Evolutionary conservation across 1,284 basidiomycete genomes (phyloP).

Genomic region (Sanguinoderma infundibulare): DNA sequence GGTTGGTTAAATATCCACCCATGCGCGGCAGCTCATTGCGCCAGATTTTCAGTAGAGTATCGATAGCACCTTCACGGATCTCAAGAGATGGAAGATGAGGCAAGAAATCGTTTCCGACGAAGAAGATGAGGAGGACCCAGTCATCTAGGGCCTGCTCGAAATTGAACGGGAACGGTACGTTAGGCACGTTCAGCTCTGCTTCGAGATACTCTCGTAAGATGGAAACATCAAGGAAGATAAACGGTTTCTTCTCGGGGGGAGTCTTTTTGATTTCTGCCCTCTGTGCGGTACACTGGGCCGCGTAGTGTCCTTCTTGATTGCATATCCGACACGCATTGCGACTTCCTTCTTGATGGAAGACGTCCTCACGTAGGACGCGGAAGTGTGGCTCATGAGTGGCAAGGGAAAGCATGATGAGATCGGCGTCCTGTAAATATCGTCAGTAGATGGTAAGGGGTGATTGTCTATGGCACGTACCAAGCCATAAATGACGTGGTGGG

Average conservation of each 20-base stretch:
- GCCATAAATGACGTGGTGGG: slow-evolving; percentile 96
- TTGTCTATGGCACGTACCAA: slow-evolving; percentile 56
- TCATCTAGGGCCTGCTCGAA: slow-evolving; percentile 98
- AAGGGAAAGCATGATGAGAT: slow-evolving; percentile 98
- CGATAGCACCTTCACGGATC: slow-evolving; percentile 99
- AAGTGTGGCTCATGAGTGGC: slow-evolving; percentile 99
- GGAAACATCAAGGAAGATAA: slow-evolving; percentile 98
- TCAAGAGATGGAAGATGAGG: slow-evolving; percentile 98
- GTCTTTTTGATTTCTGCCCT: slow-evolving; percentile 70
- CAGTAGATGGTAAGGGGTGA: neutral
- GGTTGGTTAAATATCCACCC: slow-evolving; percentile 96
- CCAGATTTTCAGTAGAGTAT: slow-evolving; percentile 96
- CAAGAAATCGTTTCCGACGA: slow-evolving; percentile 99
- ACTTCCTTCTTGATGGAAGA: slow-evolving; percentile 87
- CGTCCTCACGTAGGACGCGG: slow-evolving; percentile 96
- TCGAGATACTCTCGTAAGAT: slow-evolving; percentile 97
- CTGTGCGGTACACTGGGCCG: slow-evolving; percentile 87
- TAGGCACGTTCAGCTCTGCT: slow-evolving; percentile 88
- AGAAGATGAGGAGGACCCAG: slow-evolving; percentile 99
- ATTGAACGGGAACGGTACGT: slow-evolving; percentile 87
- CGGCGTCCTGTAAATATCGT: slow-evolving; percentile 80
- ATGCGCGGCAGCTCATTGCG: slow-evolving; percentile 90
- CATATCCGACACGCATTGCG: slow-evolving; percentile 87
- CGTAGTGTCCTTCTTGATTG: slow-evolving; percentile 93
- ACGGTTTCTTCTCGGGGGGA: slow-evolving; percentile 89